A percentile compares a stretch with the other conserved stretches of the same genome.
Evolutionary conservation across 2,329 filamentous ascomycete species (phyloP).

Genomic region (Cladosporium oxysporum): DNA sequence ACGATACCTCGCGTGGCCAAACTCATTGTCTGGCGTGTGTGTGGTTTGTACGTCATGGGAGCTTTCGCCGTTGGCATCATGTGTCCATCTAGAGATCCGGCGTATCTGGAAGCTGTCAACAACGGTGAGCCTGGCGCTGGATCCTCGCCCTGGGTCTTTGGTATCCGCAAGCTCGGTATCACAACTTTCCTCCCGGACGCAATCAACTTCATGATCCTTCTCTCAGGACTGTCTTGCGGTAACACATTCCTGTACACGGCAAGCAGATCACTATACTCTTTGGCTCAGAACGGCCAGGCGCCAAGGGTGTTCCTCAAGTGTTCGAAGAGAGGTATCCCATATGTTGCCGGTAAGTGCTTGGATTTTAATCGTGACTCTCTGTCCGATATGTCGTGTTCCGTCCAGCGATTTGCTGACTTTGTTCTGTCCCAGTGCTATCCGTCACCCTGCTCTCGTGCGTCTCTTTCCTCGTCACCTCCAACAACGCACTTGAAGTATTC

Average conservation of each 20-base stretch:
- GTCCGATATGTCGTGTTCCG: no score
- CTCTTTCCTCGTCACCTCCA: constrained; percentile 59
- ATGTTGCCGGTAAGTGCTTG: constrained; percentile 40
- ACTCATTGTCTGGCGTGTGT: constrained; percentile 36
- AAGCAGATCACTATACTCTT: constrained; percentile 54
- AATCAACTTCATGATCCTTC: constrained; percentile 68
- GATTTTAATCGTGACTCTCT: no score
- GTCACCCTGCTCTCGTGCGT: constrained; percentile 56
- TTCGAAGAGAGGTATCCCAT: constrained; percentile 78
- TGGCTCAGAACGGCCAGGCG: constrained; percentile 65
- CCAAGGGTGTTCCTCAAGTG: constrained; percentile 58
- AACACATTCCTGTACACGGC: constrained; percentile 58
- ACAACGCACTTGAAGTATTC: constrained; percentile 35
- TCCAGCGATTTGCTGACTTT: background rate
- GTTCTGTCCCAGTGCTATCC: constrained; percentile 45
- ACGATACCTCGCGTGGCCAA: constrained; percentile 31
- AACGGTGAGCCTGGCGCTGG: constrained; percentile 35
- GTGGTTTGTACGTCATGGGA: constrained; percentile 11
- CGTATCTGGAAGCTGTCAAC: constrained; percentile 19
- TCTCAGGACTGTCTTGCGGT: constrained; percentile 62
- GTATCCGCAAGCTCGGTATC: constrained; percentile 62
- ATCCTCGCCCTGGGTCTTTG: constrained; percentile 43
- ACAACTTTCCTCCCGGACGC: constrained; percentile 57
- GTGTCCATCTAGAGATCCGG: constrained; percentile 34
- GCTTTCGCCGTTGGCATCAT: constrained; percentile 31